Evolutionary conservation across 164 flowering plant genomes (phyloP).

Genomic region (Akebia trifoliata): DNA sequence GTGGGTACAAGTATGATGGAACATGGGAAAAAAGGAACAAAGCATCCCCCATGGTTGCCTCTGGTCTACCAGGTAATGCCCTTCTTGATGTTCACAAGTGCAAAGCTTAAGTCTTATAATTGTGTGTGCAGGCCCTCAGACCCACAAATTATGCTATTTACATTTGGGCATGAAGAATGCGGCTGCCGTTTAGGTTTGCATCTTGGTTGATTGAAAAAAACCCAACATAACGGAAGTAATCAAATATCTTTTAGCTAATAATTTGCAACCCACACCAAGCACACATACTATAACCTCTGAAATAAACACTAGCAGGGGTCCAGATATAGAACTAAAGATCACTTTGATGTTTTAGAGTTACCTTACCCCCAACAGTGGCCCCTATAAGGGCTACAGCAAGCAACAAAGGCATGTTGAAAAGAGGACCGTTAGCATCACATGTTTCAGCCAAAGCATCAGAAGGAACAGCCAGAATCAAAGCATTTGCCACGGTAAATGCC

Average conservation of each 20-base stretch:
- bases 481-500: conserved; percentile 37
- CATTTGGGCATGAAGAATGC: not conserved
- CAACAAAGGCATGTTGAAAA: conserved; percentile 71
- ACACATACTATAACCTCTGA: not conserved
- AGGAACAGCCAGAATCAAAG: conserved; percentile 50
- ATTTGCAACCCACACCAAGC: not conserved
- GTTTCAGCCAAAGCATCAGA: conserved; percentile 81
- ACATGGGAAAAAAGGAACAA: not conserved
- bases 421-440: conserved; percentile 59
- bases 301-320: no score
- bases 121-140: not conserved
- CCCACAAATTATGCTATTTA: not conserved
- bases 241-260: not conserved
- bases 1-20: not conserved
- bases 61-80: no score
- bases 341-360: conserved; percentile 1
- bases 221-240: not conserved
- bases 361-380: conserved; percentile 83
- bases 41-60: not conserved
- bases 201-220: not conserved
- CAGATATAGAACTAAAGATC: not conserved
- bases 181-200: not conserved
- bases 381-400: conserved; percentile 73
- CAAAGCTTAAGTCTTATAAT: not conserved
- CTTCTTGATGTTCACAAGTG: no score